Conservation (phyloP, 2,329 filamentous ascomycete genomes). For the Colletotrichum falcatum region DNA sequence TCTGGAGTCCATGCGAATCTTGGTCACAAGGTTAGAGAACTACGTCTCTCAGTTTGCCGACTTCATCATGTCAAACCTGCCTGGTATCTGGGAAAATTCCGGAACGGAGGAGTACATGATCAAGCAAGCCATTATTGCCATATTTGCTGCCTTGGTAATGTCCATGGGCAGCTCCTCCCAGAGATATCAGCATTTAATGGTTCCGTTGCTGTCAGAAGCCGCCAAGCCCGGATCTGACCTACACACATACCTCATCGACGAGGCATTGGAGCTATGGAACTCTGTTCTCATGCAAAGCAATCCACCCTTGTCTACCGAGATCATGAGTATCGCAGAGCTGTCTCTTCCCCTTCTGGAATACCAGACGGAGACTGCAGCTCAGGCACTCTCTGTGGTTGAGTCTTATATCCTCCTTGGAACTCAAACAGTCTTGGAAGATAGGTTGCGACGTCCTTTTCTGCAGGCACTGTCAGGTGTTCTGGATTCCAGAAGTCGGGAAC, state of each 20-base stretch:
- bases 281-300: constrained; percentile 77
- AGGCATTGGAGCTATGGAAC: constrained; percentile 90
- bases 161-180: constrained; percentile 84
- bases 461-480: constrained; percentile 63
- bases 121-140: constrained; percentile 91
- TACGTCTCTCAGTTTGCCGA: constrained; percentile 78
- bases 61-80: constrained; percentile 83
- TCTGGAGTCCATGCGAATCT: constrained; percentile 84
- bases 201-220: constrained; percentile 85
- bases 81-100: constrained; percentile 85
- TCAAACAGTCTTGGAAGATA: constrained; percentile 71
- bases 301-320: constrained; percentile 68
- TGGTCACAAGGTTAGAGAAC: constrained; percentile 85
- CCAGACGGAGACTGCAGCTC: constrained; percentile 71
- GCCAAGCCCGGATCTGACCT: constrained; percentile 81
- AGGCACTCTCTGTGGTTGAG: constrained; percentile 74
- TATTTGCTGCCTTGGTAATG: constrained; percentile 86
- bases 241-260: constrained; percentile 87
- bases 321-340: constrained; percentile 72
- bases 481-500: constrained; percentile 67
- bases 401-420: constrained; percentile 79
- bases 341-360: constrained; percentile 76
- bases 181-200: constrained; percentile 81
- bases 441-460: constrained; percentile 62
- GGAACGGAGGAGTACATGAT: constrained; percentile 87